Conservation (phyloP, 148 eudicot genomes). For the Fagopyrum homotropicum region DNA sequence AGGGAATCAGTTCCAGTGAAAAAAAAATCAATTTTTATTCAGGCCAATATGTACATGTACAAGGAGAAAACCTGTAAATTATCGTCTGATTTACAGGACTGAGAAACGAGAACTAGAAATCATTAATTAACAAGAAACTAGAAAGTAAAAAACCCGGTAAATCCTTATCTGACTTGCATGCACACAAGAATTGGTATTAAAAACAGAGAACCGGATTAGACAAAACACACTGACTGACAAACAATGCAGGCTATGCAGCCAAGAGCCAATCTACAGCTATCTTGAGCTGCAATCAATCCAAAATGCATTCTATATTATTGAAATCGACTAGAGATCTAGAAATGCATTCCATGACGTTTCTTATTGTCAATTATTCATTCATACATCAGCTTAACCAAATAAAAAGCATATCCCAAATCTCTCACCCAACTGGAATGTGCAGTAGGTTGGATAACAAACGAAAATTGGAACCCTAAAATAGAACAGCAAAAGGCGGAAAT, state of each 20-base stretch:
- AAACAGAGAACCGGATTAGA: background rate
- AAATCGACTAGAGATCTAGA: background rate
- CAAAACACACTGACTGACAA: background rate
- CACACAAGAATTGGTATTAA: background rate
- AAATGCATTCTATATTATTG: background rate
- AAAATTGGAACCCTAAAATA: too few species aligned
- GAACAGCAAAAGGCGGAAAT: background rate
- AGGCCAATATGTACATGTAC: background rate
- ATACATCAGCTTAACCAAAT: background rate
- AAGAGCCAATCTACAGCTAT: background rate
- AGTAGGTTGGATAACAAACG: background rate
- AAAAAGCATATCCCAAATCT: background rate
- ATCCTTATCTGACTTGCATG: background rate
- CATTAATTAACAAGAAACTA: background rate
- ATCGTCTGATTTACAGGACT: background rate
- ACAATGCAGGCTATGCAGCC: background rate
- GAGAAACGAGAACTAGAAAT: background rate
- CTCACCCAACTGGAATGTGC: background rate
- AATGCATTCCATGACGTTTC: background rate
- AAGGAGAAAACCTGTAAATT: background rate
- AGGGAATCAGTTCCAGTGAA: background rate
- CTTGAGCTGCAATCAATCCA: background rate
- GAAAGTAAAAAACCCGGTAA: background rate
- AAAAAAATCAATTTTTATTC: background rate
- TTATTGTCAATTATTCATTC: background rate